Conservation (phyloP, 805 yeast species). For the Yamadazyma akitaensis region DNA sequence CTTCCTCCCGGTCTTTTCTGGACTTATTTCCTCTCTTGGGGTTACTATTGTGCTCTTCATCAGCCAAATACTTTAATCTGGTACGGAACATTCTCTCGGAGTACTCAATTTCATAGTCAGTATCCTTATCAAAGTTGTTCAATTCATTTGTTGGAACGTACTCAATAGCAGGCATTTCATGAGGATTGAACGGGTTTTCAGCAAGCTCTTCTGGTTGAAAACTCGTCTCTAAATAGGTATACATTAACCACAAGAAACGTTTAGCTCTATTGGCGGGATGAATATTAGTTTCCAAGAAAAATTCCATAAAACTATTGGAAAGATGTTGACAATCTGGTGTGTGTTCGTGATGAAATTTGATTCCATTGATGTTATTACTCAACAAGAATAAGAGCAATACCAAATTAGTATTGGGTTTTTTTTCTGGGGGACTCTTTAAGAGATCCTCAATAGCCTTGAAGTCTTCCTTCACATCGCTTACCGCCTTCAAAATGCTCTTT, state of each 20-base stretch:
- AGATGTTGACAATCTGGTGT: conserved; percentile 16
- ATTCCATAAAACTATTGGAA: conserved; percentile 58
- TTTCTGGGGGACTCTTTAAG: conserved; percentile 26
- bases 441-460: conserved; percentile 47
- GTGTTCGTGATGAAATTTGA: conserved; percentile 35
- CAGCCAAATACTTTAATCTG: conserved; percentile 38
- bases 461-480: conserved; percentile 63
- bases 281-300: conserved; percentile 60
- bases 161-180: conserved; percentile 35
- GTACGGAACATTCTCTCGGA: conserved; percentile 47
- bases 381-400: conserved; percentile 73
- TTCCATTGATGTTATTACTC: conserved; percentile 58
- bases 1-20: conserved; percentile 21
- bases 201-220: conserved; percentile 49
- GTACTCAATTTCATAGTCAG: conserved; percentile 46
- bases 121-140: conserved; percentile 42
- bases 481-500: conserved; percentile 84
- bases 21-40: conserved; percentile 32
- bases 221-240: conserved; percentile 74
- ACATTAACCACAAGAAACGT: conserved; percentile 79
- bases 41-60: conserved; percentile 34
- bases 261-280: conserved; percentile 66
- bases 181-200: conserved; percentile 56
- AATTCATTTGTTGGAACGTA: conserved; percentile 24
- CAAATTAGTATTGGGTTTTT: conserved; percentile 53